Base-by-base conservation (phyloP, 495 filamentous ascomycete genomes). In the Daldinia caldariorum region DNA sequence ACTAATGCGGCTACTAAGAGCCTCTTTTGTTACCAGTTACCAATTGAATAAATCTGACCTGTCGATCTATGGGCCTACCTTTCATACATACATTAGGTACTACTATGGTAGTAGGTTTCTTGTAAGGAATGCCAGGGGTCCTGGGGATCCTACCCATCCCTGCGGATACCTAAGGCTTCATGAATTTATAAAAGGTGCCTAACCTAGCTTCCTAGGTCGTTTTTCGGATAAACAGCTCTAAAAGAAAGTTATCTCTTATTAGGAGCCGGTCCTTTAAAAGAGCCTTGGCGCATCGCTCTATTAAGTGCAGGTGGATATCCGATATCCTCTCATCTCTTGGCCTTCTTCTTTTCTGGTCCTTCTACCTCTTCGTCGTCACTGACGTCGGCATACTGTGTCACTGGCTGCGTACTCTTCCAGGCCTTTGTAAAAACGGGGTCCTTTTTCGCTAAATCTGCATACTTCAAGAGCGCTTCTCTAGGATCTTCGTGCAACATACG, bases 401-500 rank as follows among this genome's bases (percentile, higher is more conserved):
- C 92, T 3, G 95, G 95, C 82, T 99, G 95, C 22, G 94, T 99
- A 63, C 90, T 84, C 74, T 90, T 90, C 90, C 94, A 99, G 10
- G 94, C 95, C 67, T 89, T 90, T 26, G 95, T 99, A 76, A 98
- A 99, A 67, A 96, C 85, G 3, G 93, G 94, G 75, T 97, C 92
- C 75, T 94, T 94, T 80, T 97, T 88, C 4, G 94, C 94, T 75
- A 95, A 89, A 16, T 97, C 93, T 14, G 94, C 95, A 83, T 97
- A 99, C 80, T 95, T 97, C 69, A 98, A 78, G 67, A 99, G 81
- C 34, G 95, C 95, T 81, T 97, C 95, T 63, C 95, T 84, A 7
- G 95, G 95, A 83, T 99, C 95, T 78, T 99, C 95, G 79, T 99
- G 94, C 22, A 95, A 87, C 94, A 97, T 96, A n/a, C 86, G 89